Evolutionary conservation across 106 monocot genomes (phyloP), one percentile per base, ranked within the genome.

Genomic region (Allium fistulosum): DNA sequence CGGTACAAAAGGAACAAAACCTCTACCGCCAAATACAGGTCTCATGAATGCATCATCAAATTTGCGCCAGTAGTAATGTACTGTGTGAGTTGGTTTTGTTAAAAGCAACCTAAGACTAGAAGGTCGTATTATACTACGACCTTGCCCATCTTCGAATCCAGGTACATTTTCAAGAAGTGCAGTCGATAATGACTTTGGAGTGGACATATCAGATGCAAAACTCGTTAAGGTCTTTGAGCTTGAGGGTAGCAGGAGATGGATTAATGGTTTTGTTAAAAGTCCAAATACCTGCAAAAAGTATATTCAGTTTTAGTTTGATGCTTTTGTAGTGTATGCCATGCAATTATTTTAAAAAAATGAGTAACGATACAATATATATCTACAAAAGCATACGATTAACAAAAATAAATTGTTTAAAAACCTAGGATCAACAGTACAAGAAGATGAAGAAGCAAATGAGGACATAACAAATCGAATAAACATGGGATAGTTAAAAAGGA

Each of bases 1-100:
- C 2, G 92, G 96, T 14, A 89, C 84, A 57, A 69, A 82, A 15
- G 88, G 96, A 69, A 72, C 81, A 53, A 92, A 97, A 5, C 96
- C 96, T 12, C 96, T 74, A 0, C 96, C 96, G 0, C 96, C 96
- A 37, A 97, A 97, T 7, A 92, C 18, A 0, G 96, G 96, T 1
- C 96, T 79, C 96, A 97, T 97, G 70, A 78, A 63, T 28, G 82
- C 78, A 69, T 92, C 62, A 28, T 97, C 96, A 57, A 97, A 97
- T 72, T 84, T 92, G 26, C 96, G 81, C 92, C 96, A 97, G 50
- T 89, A 92, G 60, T 84, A 53, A 74, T 97, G 92, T 7, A 97
- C 84, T 0, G 85, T 91, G 69, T 80, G 83, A 17, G 74, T 72
- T 18, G 92, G 88, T 64, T 81, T 87, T 12, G 47, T 80, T 14